Base-by-base conservation (phyloP, 306 rosid genomes). In the Trifolium repens region DNA sequence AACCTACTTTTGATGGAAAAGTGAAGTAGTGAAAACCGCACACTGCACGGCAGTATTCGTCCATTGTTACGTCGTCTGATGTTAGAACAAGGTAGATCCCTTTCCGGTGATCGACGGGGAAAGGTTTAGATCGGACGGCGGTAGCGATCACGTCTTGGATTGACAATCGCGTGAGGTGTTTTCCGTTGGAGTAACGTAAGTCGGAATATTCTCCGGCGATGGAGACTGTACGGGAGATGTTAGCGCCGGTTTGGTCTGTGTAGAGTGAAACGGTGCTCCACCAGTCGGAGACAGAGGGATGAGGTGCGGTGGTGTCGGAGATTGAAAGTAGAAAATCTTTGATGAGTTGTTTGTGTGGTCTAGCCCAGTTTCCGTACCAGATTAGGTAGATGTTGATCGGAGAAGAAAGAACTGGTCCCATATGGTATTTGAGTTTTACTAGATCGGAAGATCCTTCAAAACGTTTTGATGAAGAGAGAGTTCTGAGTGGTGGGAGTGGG, bases 11-110 rank as follows among this genome's bases (percentile, higher is more conserved):
- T 4, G 97, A 94, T 0, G 98, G 97, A 79, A 94, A 94, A 0
- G 98, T 94, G 85, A 94, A 94, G 77, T 91, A 94, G 49, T 91
- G 98, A 76, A 94, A 94, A 3, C 98, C 98, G 9, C 98, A 93
- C 1, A 93, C 98, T 0, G 98, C 98, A 6, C 98, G 87, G 78
- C 98, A 93, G 42, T 81, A 93, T 27, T 93, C 98, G 81, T 93
- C 93, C 43, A 93, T 79, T 32, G 91, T 84, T 0, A 93, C 96
- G 67, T 91, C 96, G 0, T 77, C 77, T 2, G 98, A 65, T 0
- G 97, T 89, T 32, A 93, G 79, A 17, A 93, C 63, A 1, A 93
- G 89, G 86, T 89, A 93, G 84, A 91, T 82, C 42, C 97, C 98
- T 67, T 88, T 82, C 35, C 87, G 83, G 80, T 93, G 97, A 61